phyloP scores from a whole-genome alignment of 352 stramenopile species.

The Plasmopara halstedii region DNA sequence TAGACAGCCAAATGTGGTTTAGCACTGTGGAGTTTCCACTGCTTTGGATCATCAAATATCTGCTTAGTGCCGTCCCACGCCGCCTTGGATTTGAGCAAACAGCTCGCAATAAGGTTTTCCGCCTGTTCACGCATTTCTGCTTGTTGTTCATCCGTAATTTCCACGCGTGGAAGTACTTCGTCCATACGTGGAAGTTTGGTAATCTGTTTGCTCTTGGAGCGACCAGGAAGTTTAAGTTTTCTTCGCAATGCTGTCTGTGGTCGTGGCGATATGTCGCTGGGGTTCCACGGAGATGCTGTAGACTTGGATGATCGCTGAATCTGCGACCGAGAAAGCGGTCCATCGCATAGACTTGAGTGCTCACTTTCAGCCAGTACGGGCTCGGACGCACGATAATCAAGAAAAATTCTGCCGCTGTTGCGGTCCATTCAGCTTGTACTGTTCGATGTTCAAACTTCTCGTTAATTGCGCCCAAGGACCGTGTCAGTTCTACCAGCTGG shows the following conservation, averaged over 20 bases:
- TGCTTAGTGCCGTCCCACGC: constrained; percentile 52
- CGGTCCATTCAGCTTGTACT: constrained; percentile 17
- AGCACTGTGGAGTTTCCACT: constrained; percentile 55
- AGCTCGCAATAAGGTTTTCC: constrained; percentile 30
- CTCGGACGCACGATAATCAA: constrained; percentile 26
- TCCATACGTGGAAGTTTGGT: constrained; percentile 27
- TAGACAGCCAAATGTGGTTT: constrained; percentile 50
- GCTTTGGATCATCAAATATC: constrained; percentile 51
- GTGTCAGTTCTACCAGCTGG: not conserved
- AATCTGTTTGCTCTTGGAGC: constrained; percentile 17
- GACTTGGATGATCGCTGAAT: constrained; percentile 17
- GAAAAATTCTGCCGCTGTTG: constrained; percentile 10
- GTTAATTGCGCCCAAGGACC: not conserved
- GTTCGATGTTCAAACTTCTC: constrained; percentile 6
- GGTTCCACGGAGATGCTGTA: constrained; percentile 11
- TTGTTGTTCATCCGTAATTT: constrained; percentile 23
- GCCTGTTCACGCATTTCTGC: constrained; percentile 22
- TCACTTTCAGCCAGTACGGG: constrained; percentile 23
- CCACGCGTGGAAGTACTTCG: constrained; percentile 26
- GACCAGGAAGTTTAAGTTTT: constrained; percentile 22
- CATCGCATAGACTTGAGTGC: constrained; percentile 20
- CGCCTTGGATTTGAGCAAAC: constrained; percentile 34
- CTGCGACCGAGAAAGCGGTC: constrained; percentile 19
- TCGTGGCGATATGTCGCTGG: not conserved
- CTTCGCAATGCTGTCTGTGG: constrained; percentile 11